These are phyloP conservation scores for Samsoniella hepiali DNA, from an alignment of 2,329 filamentous ascomycete genomes.

Conservation along the genomic window DNA sequence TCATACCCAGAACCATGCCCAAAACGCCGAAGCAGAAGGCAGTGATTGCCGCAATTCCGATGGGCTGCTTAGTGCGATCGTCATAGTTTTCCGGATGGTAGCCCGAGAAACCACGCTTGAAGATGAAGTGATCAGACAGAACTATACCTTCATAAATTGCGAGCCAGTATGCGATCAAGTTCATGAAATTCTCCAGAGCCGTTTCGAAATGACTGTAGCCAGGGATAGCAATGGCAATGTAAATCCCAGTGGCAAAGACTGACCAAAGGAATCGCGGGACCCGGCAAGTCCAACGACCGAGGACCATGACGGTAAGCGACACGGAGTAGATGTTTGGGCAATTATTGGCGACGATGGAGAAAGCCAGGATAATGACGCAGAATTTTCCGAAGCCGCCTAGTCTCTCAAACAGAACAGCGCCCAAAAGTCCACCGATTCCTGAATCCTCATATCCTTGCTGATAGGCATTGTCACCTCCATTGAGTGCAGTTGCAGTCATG, in stretches of 20 bases:
- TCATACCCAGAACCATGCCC: slow-evolving; percentile 68
- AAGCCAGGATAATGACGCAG: slow-evolving; percentile 63
- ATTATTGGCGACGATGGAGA: slow-evolving; percentile 68
- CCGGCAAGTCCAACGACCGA: slow-evolving; percentile 54
- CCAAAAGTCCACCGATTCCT: slow-evolving; percentile 64
- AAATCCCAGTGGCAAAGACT: slow-evolving; percentile 57
- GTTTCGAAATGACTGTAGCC: slow-evolving; percentile 63
- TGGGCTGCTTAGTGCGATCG: slow-evolving; percentile 54
- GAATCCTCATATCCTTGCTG: slow-evolving; percentile 13
- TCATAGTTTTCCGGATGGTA: slow-evolving; percentile 61
- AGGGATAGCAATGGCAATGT: slow-evolving; percentile 67
- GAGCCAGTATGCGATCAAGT: slow-evolving; percentile 68
- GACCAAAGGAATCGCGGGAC: slow-evolving; percentile 69
- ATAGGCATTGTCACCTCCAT: slow-evolving; percentile 18
- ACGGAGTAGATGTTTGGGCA: slow-evolving; percentile 71
- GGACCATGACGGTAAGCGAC: slow-evolving; percentile 63
- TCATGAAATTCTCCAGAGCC: slow-evolving; percentile 69
- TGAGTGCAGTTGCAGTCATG: slow-evolving; percentile 51
- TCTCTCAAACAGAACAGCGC: slow-evolving; percentile 58
- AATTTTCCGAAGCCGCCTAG: slow-evolving; percentile 69
- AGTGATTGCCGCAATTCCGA: slow-evolving; percentile 58
- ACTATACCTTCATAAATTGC: slow-evolving; percentile 68
- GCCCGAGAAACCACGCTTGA: slow-evolving; percentile 57
- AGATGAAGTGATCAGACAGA: slow-evolving; percentile 65
- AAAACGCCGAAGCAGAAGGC: slow-evolving; percentile 63